These are phyloP conservation scores for Heliosperma pusillum DNA, from an alignment of 148 eudicot species.

Conservation along the genomic window DNA sequence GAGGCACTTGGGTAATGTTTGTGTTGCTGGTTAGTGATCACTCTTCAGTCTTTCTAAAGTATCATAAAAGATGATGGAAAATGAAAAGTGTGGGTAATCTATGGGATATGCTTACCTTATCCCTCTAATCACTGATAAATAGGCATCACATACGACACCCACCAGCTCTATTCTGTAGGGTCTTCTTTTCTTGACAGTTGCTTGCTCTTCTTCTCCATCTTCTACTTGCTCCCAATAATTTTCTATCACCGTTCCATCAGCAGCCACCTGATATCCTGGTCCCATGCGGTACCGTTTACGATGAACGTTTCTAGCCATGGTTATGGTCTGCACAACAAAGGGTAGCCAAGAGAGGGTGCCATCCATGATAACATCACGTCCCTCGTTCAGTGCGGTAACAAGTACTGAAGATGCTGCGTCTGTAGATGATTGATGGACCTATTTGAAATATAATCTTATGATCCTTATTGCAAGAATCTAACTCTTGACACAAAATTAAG, in stretches of 20 bases:
- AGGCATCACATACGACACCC: constrained; percentile 97
- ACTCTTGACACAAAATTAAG: neutral
- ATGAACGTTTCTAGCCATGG: constrained; percentile 98
- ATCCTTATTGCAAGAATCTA: neutral
- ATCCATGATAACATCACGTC: constrained; percentile 97
- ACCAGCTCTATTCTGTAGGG: constrained; percentile 96
- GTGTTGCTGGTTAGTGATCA: no score
- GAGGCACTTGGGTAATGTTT: no score
- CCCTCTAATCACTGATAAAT: constrained; percentile 93
- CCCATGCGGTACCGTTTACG: constrained; percentile 95
- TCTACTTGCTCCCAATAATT: constrained; percentile 91
- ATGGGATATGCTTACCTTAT: constrained; percentile 53
- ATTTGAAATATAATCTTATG: constrained; percentile 26
- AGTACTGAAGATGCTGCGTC: constrained; percentile 97
- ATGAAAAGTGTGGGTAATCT: neutral
- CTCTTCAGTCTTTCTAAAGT: neutral
- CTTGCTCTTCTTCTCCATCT: constrained; percentile 56
- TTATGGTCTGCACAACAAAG: constrained; percentile 95
- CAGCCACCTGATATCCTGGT: constrained; percentile 73
- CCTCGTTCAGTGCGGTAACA: constrained; percentile 97
- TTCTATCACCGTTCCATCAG: constrained; percentile 67
- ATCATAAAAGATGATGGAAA: neutral
- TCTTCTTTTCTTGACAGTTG: constrained; percentile 59
- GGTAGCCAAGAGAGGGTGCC: constrained; percentile 99
- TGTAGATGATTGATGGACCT: constrained; percentile 98